Base-by-base conservation (phyloP, 768 basidiomycete genomes). In the Hericium alpestre region DNA sequence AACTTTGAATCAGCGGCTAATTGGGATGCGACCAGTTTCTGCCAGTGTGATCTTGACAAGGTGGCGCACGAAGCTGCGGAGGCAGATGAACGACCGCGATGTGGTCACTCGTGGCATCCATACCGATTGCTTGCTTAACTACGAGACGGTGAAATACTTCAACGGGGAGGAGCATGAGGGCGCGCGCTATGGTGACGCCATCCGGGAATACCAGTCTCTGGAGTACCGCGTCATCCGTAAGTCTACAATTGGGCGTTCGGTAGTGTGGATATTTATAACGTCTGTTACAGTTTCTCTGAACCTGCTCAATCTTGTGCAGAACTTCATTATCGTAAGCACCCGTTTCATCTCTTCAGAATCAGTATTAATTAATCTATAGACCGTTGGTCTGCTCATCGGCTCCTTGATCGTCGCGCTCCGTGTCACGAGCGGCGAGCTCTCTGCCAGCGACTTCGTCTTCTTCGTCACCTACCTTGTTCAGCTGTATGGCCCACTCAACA, bases 141-240 rank as follows among this genome's bases (percentile, higher is more conserved):
- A 88, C 59, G 87, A 88, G 68, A 91, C 90, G 4, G 86, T 92
- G 63, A 93, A 90, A 69, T 90, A 90, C 67, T 93, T 93, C 66
- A 83, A 82, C n/a, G 87, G 90, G 15, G 92, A 95, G 69, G 76
- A 80, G 22, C 82, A 91, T 63, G 92, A 94, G 66, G 78, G 77
- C 16, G 74, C 76, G 46, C 77, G 92, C 32, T 93, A 91, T 65
- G 68, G 73, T 11, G 77, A 84, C 13, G 88, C 91, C 2, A 78
- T 94, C 59, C 67, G 74, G 15, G 76, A 84, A 54, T 93, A 91
- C 63, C 92, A 94, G 63, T 69, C 69, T 9, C 69, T 87, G 50
- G 89, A 92, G 64, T 84, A 81, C 67, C 81, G 76, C 65, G 89
- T 91, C 56, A 83, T 86, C 55, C 70, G 88, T 87, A 65, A 55